Percentiles rank a stretch among this genome's conserved stretches.
These are phyloP conservation scores for Zygosaccharomyces gambellarensis DNA, from an alignment of 805 yeast species.

Conservation along the genomic window DNA sequence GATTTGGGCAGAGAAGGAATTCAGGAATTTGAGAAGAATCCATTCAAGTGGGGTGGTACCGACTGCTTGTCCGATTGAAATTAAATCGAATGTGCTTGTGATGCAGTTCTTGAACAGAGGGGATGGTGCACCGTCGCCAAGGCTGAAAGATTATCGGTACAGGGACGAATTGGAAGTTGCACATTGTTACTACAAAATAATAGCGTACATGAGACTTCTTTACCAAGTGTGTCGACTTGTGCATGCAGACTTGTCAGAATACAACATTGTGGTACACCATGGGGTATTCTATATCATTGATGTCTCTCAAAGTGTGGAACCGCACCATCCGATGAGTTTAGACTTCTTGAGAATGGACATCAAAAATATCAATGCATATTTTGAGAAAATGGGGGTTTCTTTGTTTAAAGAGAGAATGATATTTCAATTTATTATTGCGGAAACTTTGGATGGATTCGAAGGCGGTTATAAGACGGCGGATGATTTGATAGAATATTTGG, in stretches of 20 bases:
- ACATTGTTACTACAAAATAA: conserved; percentile 67
- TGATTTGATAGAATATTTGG: conserved; percentile 36
- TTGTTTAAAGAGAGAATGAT: conserved; percentile 78
- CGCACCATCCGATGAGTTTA: conserved; percentile 94
- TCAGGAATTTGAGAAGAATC: conserved; percentile 82
- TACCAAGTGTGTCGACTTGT: conserved; percentile 85
- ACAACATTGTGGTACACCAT: conserved; percentile 82
- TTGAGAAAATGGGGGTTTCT: conserved; percentile 63
- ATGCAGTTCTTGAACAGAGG: conserved; percentile 86
- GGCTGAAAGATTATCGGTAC: conserved; percentile 77
- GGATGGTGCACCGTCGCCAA: conserved; percentile 84
- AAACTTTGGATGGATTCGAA: conserved; percentile 38
- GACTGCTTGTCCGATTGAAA: conserved; percentile 88
- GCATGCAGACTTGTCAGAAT: conserved; percentile 96
- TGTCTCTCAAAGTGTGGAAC: conserved; percentile 96
- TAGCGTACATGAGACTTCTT: conserved; percentile 79
- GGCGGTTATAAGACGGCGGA: conserved; percentile 32
- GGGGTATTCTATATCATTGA: conserved; percentile 81
- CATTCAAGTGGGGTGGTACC: conserved; percentile 69
- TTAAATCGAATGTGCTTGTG: conserved; percentile 83
- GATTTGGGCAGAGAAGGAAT: conserved; percentile 98
- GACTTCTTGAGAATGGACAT: conserved; percentile 97
- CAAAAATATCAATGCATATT: conserved; percentile 88
- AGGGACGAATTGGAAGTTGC: conserved; percentile 60
- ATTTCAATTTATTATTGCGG: conserved; percentile 69